Conservation (phyloP, 2,329 filamentous ascomycete species). For the Diaporthe caulivora region DNA sequence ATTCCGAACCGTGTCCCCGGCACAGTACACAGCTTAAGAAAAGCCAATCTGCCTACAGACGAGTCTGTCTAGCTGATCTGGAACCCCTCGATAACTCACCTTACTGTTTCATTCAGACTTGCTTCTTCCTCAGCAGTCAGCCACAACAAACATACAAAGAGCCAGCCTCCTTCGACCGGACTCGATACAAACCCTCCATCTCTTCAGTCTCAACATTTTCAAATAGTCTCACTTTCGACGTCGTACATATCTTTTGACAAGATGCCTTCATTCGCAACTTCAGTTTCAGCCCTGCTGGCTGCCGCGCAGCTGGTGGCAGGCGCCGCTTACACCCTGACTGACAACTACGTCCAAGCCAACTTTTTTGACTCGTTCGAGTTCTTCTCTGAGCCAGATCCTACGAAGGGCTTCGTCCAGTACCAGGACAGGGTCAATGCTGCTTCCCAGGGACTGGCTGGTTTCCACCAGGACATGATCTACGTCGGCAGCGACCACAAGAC, state of each 20-base stretch:
- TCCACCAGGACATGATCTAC: conserved; percentile 68
- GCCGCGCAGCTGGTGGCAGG: conserved; percentile 43
- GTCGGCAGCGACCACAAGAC: conserved; percentile 78
- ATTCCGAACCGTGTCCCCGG: conserved; percentile 41
- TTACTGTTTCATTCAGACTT: neutral
- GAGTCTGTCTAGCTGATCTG: neutral
- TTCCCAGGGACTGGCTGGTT: conserved; percentile 68
- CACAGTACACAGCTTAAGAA: neutral
- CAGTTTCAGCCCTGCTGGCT: conserved; percentile 44
- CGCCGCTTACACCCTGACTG: conserved; percentile 59
- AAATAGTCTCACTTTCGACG: neutral
- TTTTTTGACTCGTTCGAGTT: conserved; percentile 70
- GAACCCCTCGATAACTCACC: neutral
- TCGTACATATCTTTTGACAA: conserved; percentile 25
- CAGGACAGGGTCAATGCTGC: conserved; percentile 70
- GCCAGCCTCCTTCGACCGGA: conserved; percentile 23
- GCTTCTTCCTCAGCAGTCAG: neutral
- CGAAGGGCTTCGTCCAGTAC: conserved; percentile 80
- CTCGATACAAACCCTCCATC: neutral
- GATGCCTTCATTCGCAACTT: conserved; percentile 37
- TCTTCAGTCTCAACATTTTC: neutral
- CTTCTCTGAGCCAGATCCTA: conserved; percentile 74
- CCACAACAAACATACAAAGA: conserved; percentile 1
- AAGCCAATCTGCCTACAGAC: neutral
- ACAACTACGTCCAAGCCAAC: conserved; percentile 64